Conservation (phyloP, 352 stramenopile species). For the Pythium rishiriense region DNA sequence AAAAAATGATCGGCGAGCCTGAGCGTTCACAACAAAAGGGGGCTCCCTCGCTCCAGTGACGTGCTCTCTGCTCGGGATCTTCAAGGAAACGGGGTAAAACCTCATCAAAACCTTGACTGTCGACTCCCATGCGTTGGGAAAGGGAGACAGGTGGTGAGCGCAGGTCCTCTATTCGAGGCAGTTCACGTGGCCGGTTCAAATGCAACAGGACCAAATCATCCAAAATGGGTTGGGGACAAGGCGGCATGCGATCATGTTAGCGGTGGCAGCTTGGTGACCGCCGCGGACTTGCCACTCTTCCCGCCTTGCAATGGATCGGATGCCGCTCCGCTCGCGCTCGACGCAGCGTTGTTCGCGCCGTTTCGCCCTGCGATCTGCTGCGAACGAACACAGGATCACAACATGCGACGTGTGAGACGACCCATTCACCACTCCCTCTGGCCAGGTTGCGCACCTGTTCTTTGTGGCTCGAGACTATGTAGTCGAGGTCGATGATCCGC, state of each 20-base stretch:
- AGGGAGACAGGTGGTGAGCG: slow-evolving; percentile 1
- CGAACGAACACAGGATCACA: not conserved
- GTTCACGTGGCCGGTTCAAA: slow-evolving; percentile 12
- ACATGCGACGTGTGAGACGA: not conserved
- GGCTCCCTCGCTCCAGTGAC: slow-evolving; percentile 19
- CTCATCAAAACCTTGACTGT: slow-evolving; percentile 9
- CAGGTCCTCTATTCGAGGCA: slow-evolving; percentile 9
- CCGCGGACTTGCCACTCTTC: slow-evolving; percentile 5
- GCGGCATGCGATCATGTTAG: slow-evolving; percentile 19
- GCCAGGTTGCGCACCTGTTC: slow-evolving; percentile 50
- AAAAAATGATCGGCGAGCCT: too few species aligned
- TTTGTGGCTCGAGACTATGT: slow-evolving; percentile 74
- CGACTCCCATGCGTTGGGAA: slow-evolving; percentile 12
- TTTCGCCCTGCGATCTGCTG: slow-evolving; percentile 5
- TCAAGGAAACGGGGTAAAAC: slow-evolving; percentile 23
- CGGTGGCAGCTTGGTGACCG: slow-evolving; percentile 23
- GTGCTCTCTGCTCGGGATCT: slow-evolving; percentile 8
- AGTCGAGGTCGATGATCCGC: slow-evolving; percentile 86
- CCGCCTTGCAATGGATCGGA: slow-evolving; percentile 2
- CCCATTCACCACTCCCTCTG: not conserved
- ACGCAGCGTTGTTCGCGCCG: not conserved
- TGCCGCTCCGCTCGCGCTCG: not conserved
- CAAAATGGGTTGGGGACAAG: not conserved
- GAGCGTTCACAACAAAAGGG: not conserved
- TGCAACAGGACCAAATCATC: slow-evolving; percentile 5